Percentiles rank a stretch among this genome's conserved stretches.
These are phyloP conservation scores for Globisporangium abappressorium DNA, from an alignment of 352 stramenopile species.

Conservation along the genomic window DNA sequence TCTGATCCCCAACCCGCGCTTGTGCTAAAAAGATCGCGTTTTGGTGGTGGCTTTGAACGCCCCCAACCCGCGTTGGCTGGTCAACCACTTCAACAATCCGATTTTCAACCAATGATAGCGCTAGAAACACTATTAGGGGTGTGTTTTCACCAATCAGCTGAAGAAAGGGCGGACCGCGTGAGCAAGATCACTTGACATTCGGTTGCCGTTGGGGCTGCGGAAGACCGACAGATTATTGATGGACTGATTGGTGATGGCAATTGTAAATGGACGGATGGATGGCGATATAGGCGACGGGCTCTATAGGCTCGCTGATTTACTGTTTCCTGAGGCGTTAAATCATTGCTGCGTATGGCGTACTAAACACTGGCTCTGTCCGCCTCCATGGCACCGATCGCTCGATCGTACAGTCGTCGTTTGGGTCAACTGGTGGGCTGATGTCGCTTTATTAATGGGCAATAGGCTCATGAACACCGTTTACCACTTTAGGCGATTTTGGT, in stretches of 20 bases:
- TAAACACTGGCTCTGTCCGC: not conserved
- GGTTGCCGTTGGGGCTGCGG: not conserved
- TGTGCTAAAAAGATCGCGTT: conserved; percentile 3
- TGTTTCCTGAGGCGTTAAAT: not conserved
- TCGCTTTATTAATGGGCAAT: not conserved
- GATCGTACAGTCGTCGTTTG: not conserved
- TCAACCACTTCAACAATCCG: conserved; percentile 1
- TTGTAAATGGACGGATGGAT: not conserved
- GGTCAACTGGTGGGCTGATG: not conserved
- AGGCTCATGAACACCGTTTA: not conserved
- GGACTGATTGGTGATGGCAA: not conserved
- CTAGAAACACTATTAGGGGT: not conserved
- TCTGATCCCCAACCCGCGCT: conserved; percentile 5
- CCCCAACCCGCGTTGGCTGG: not conserved
- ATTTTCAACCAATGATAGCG: not conserved
- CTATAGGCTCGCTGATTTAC: not conserved
- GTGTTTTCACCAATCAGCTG: conserved; percentile 7
- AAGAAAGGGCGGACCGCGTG: not conserved
- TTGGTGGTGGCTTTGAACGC: not conserved
- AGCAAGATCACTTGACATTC: not conserved
- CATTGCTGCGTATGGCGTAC: not conserved
- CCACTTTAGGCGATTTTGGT: not conserved
- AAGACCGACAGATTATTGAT: not conserved
- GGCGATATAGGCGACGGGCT: not conserved
- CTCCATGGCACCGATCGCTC: not conserved